phyloP scores from a whole-genome alignment of 495 filamentous ascomycete genomes.

The Penicillium psychrofluorescens region DNA sequence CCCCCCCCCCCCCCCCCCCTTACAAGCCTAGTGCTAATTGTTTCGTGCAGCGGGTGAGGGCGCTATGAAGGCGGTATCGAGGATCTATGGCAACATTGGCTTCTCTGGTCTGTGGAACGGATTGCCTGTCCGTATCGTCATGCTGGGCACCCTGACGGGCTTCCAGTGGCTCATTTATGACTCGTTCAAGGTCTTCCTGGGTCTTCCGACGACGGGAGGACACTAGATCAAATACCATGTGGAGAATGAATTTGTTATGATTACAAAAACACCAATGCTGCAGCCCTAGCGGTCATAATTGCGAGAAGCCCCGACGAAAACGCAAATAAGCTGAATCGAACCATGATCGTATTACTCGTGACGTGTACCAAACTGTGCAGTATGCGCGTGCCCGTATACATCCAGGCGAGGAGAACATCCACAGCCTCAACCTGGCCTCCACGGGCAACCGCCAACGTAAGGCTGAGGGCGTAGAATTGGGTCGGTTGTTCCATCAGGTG shows the following conservation, averaged over 20 bases:
- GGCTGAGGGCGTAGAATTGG: constrained; percentile 20
- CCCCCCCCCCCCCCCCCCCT: not conserved
- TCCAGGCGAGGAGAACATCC: constrained; percentile 13
- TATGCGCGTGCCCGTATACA: constrained; percentile 12
- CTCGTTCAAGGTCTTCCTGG: constrained; percentile 67
- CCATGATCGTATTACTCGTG: constrained; percentile 7
- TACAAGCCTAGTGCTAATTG: constrained; percentile 5
- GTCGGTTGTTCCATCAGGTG: constrained; percentile 22
- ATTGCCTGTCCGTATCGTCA: constrained; percentile 55
- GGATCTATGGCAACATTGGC: constrained; percentile 68
- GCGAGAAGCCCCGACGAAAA: constrained; percentile 11
- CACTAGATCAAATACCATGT: constrained; percentile 25
- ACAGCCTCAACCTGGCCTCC: constrained; percentile 3
- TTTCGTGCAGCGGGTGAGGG: constrained; percentile 48
- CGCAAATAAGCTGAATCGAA: constrained; percentile 9
- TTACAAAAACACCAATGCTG: not conserved
- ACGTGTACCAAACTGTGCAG: constrained; percentile 17
- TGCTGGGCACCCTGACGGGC: constrained; percentile 60
- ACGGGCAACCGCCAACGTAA: constrained; percentile 11
- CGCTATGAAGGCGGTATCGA: constrained; percentile 51
- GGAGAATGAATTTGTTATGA: too few species aligned
- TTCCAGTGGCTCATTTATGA: constrained; percentile 76
- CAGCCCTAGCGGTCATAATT: constrained; percentile 9
- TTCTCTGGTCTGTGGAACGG: constrained; percentile 67
- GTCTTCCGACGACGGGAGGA: constrained; percentile 59